phyloP scores from a whole-genome alignment of 1,284 basidiomycete genomes.

The Puccinia polysora region DNA sequence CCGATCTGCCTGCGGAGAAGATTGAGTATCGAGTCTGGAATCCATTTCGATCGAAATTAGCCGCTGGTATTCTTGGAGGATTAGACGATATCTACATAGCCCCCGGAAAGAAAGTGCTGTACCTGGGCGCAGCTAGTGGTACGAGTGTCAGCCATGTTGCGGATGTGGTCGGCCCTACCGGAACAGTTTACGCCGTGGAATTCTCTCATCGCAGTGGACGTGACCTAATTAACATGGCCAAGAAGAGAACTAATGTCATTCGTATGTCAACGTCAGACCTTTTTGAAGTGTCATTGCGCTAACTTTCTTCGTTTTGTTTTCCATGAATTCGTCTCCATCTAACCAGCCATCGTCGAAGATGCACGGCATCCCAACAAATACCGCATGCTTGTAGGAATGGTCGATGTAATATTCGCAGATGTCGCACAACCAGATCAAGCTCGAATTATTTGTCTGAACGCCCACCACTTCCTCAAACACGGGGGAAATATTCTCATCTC shows the following conservation, averaged over 20 bases:
- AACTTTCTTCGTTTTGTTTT: slow-evolving; percentile 35
- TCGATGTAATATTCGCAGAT: slow-evolving; percentile 96
- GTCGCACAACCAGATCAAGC: slow-evolving; percentile 98
- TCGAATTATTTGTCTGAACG: slow-evolving; percentile 72
- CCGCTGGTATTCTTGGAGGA: slow-evolving; percentile 92
- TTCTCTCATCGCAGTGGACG: slow-evolving; percentile 94
- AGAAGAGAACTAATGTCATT: slow-evolving; percentile 98
- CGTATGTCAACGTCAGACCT: slow-evolving; percentile 61
- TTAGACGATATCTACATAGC: slow-evolving; percentile 89
- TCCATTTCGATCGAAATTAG: slow-evolving; percentile 94
- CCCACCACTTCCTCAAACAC: slow-evolving; percentile 94
- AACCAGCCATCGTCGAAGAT: slow-evolving; percentile 92
- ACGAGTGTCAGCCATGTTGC: slow-evolving; percentile 98
- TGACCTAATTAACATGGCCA: slow-evolving; percentile 98
- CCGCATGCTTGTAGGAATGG: slow-evolving; percentile 85
- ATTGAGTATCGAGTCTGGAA: slow-evolving; percentile 99
- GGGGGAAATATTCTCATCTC: slow-evolving; percentile 89
- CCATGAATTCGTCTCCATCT: slow-evolving; percentile 6
- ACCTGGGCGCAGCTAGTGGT: slow-evolving; percentile 91
- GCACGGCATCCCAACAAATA: slow-evolving; percentile 91
- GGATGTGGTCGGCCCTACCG: slow-evolving; percentile 94
- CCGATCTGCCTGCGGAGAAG: slow-evolving; percentile 77
- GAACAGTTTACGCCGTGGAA: slow-evolving; percentile 95
- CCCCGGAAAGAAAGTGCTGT: slow-evolving; percentile 93
- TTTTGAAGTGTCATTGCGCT: slow-evolving; percentile 4